Conservation (phyloP, 208 protist genomes). For the Trypanosoma vivax region DNA sequence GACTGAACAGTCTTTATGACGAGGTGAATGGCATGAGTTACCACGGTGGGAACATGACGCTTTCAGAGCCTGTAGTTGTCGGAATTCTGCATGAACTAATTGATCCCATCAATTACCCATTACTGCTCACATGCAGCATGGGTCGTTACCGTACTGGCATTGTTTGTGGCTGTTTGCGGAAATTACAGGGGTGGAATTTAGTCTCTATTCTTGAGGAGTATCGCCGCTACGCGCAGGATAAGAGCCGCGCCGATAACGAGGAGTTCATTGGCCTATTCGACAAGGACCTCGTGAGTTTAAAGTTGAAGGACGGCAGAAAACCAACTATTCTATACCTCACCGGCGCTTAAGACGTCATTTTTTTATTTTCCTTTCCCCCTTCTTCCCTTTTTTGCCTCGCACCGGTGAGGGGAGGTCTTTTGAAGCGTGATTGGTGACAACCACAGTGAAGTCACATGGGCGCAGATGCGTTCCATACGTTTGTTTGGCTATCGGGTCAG, state of each 20-base stretch:
- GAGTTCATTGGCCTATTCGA: constrained; percentile 99
- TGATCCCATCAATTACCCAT: constrained; percentile 92
- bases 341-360: not conserved
- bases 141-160: constrained; percentile 96
- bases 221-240: constrained; percentile 90
- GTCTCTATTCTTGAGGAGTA: constrained; percentile 98
- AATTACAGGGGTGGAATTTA: constrained; percentile 97
- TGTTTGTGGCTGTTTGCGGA: constrained; percentile 96
- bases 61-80: constrained; percentile 84
- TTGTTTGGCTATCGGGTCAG: too few species aligned
- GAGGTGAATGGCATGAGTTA: constrained; percentile 14
- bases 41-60: constrained; percentile 52
- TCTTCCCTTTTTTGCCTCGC: too few species aligned
- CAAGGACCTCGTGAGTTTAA: constrained; percentile 92
- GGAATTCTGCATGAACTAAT: constrained; percentile 92
- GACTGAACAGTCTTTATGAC: constrained; percentile 6
- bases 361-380: constrained; percentile 3
- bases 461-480: too few species aligned
- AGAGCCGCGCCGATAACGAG: constrained; percentile 94
- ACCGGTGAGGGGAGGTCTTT: too few species aligned
- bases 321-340: constrained; percentile 67
- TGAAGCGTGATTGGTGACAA: too few species aligned
- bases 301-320: constrained; percentile 36
- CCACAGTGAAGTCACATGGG: too few species aligned
- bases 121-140: constrained; percentile 95